These are phyloP conservation scores for Pichia cabralensis DNA, from an alignment of 805 yeast species.

Conservation along the genomic window DNA sequence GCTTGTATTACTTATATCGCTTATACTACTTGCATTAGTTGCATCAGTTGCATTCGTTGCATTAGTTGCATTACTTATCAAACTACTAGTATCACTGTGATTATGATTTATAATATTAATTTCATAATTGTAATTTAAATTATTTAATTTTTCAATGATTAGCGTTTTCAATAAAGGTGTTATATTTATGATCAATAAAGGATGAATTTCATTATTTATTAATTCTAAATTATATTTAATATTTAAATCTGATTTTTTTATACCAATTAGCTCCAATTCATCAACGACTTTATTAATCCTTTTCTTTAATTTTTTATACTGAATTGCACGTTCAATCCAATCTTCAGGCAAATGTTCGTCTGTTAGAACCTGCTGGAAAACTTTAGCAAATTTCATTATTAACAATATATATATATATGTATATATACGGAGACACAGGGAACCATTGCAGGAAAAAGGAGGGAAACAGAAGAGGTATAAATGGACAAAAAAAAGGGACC, in stretches of 20 bases:
- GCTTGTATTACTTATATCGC: no score
- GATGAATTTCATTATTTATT: constrained; percentile 13
- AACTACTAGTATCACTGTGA: no score
- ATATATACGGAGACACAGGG: no score
- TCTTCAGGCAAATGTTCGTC: constrained; percentile 55
- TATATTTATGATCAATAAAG: constrained; percentile 18
- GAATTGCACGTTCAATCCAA: constrained; percentile 62
- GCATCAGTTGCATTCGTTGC: no score
- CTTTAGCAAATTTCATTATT: constrained; percentile 68
- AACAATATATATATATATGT: no score
- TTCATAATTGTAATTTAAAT: constrained; percentile 12
- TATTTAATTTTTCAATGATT: constrained; percentile 14
- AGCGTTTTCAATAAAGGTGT: constrained; percentile 13
- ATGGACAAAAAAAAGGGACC: no score
- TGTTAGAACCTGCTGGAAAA: constrained; percentile 50
- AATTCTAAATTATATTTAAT: constrained; percentile 17
- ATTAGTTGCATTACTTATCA: no score
- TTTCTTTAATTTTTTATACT: constrained; percentile 62
- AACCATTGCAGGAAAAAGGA: no score
- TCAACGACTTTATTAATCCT: constrained; percentile 53
- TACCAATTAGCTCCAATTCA: constrained; percentile 51
- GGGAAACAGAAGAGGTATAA: no score
- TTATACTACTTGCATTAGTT: no score
- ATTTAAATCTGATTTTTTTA: constrained; percentile 33
- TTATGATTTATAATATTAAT: constrained; percentile 8